Evolutionary conservation across 106 monocot genomes (phyloP).

Genomic region (Iris macrosiphon): DNA sequence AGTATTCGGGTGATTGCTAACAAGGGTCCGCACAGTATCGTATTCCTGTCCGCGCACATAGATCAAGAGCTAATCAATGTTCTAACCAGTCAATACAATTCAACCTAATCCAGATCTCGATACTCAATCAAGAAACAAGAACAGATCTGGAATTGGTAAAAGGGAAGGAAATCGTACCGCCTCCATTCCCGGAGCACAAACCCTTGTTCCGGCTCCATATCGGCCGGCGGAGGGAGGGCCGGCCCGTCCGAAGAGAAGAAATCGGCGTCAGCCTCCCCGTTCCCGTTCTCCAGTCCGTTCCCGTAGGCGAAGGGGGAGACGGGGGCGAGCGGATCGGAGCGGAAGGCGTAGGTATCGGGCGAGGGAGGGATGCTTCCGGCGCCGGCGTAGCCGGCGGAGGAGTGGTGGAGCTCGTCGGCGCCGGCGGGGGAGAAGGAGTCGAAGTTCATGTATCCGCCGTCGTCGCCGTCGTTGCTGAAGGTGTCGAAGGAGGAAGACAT

Average conservation of each 20-base stretch:
- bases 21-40: no score
- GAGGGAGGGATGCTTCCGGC: slow-evolving; percentile 6
- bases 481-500: slow-evolving; percentile 10
- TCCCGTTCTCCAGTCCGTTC: slow-evolving; percentile 1
- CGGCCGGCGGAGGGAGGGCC: slow-evolving; percentile 1
- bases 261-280: no score
- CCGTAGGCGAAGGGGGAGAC: slow-evolving; percentile 4
- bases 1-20: no score
- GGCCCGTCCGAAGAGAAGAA: slow-evolving; percentile 5
- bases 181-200: slow-evolving; percentile 19
- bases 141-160: no score
- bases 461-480: slow-evolving; percentile 10
- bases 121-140: no score
- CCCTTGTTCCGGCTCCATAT: slow-evolving; percentile 20
- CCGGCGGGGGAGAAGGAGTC: slow-evolving; percentile 1
- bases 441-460: neutral
- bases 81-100: no score
- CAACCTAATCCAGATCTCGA: no score
- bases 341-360: slow-evolving; percentile 9
- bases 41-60: no score
- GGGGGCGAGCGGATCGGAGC: slow-evolving; percentile 12
- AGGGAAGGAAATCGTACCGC: no score
- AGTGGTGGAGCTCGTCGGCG: no score
- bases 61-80: no score
- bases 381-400: neutral